Percentiles rank a stretch among this genome's conserved stretches.
Conservation (phyloP, 1,139 yeast genomes). For the Geotrichum bryndzae region DNA sequence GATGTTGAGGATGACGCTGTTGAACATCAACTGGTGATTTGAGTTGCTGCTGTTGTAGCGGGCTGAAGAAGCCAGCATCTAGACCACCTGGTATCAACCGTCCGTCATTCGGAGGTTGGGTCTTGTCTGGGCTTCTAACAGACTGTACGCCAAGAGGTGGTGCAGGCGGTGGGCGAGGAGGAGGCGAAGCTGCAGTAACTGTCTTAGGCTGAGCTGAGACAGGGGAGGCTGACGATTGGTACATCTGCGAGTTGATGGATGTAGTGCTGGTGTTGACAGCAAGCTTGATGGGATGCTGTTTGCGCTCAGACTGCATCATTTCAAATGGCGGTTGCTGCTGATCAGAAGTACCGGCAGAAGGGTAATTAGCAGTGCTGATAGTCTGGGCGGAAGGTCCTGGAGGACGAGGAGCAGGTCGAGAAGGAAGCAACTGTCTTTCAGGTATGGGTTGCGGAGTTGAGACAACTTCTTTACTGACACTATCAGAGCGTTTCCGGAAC, state of each 20-base stretch:
- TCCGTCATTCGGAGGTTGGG: constrained; percentile 12
- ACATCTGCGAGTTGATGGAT: neutral
- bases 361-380: constrained; percentile 21
- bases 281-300: constrained; percentile 7
- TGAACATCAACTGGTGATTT: constrained; percentile 6
- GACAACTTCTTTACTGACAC: constrained; percentile 11
- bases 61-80: constrained; percentile 16
- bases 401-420: constrained; percentile 63
- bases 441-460: constrained; percentile 12
- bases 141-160: constrained; percentile 39
- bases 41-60: constrained; percentile 18
- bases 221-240: constrained; percentile 6
- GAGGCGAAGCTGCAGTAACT: constrained; percentile 27
- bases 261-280: constrained; percentile 7
- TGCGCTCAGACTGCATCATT: neutral
- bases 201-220: neutral
- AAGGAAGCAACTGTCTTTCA: constrained; percentile 46
- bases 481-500: constrained; percentile 15
- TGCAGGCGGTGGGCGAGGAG: constrained; percentile 40
- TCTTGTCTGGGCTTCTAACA: constrained; percentile 26
- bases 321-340: constrained; percentile 1
- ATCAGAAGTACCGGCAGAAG: neutral
- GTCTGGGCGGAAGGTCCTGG: constrained; percentile 29
- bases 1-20: constrained; percentile 14
- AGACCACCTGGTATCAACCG: constrained; percentile 8